These are phyloP conservation scores for Grifola frondosa DNA, from an alignment of 1,284 basidiomycete genomes.

Conservation along the genomic window DNA sequence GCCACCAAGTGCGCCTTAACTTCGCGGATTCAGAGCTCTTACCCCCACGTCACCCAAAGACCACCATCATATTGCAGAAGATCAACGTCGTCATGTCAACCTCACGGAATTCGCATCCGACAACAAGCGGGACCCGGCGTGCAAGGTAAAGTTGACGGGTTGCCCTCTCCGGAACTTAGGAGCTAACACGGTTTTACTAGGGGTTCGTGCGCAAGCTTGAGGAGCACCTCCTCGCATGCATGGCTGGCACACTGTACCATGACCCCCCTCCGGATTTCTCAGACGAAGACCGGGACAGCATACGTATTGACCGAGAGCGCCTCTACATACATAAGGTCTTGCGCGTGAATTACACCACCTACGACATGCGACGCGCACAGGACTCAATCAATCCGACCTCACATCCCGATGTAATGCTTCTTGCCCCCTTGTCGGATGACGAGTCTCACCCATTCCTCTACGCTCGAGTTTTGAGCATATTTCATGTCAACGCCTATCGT, in stretches of 20 bases:
- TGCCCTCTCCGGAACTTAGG: neutral
- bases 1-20: too few relatives aligned
- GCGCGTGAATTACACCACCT: constrained; percentile 43
- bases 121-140: constrained; percentile 14
- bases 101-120: constrained; percentile 10
- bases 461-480: constrained; percentile 16
- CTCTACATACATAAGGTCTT: constrained; percentile 31
- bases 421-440: constrained; percentile 23
- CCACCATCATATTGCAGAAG: constrained; percentile 16
- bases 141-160: constrained; percentile 20
- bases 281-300: neutral
- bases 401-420: constrained; percentile 35
- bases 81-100: constrained; percentile 2
- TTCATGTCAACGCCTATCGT: constrained; percentile 21
- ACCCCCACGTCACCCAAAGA: constrained; percentile 1
- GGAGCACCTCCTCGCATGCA: constrained; percentile 20
- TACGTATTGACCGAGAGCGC: constrained; percentile 29
- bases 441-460: constrained; percentile 21
- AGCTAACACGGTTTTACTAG: neutral
- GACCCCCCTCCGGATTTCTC: constrained; percentile 19
- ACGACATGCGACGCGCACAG: constrained; percentile 36
- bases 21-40: too few relatives aligned
- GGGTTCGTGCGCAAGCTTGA: constrained; percentile 1
- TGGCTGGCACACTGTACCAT: constrained; percentile 6
- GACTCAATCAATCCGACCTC: constrained; percentile 37